Percentiles rank a stretch among this genome's conserved stretches.
phyloP scores from a whole-genome alignment of 371 early-diverging fungal genomes.

The Rhizopus arrhizus region DNA sequence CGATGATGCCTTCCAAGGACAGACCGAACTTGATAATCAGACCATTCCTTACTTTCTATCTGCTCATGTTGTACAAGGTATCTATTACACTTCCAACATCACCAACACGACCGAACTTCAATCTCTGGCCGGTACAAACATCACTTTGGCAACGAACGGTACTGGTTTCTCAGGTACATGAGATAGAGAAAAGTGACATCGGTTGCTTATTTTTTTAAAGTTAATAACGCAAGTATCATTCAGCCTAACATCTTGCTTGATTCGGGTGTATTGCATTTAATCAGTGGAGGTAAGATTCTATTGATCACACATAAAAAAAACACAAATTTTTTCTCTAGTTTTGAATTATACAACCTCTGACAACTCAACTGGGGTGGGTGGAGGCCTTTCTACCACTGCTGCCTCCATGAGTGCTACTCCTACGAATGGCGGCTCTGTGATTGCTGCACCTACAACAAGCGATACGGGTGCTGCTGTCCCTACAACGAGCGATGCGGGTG shows the following conservation, averaged over 20 bases:
- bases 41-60: conserved; percentile 23
- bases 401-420: not conserved
- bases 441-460: too few relatives aligned
- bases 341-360: not conserved
- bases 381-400: too few relatives aligned
- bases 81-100: conserved; percentile 44
- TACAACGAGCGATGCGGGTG: too few relatives aligned
- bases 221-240: conserved; percentile 34
- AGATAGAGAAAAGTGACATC: not conserved
- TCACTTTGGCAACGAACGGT: conserved; percentile 10
- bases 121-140: conserved; percentile 9
- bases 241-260: conserved; percentile 39
- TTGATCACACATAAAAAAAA: not conserved
- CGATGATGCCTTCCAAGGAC: conserved; percentile 26
- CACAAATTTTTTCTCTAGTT: not conserved
- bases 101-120: conserved; percentile 20
- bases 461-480: too few relatives aligned
- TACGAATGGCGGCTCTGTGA: not conserved
- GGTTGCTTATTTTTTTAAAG: not conserved
- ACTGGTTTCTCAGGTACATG: not conserved
- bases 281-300: conserved; percentile 23
- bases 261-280: conserved; percentile 54
- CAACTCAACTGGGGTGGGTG: not conserved
- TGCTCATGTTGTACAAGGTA: conserved; percentile 44
- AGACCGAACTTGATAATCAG: conserved; percentile 5